These are phyloP conservation scores for Sugiyamaella sp. DNA, from an alignment of 1,139 yeast genomes.

Conservation along the genomic window DNA sequence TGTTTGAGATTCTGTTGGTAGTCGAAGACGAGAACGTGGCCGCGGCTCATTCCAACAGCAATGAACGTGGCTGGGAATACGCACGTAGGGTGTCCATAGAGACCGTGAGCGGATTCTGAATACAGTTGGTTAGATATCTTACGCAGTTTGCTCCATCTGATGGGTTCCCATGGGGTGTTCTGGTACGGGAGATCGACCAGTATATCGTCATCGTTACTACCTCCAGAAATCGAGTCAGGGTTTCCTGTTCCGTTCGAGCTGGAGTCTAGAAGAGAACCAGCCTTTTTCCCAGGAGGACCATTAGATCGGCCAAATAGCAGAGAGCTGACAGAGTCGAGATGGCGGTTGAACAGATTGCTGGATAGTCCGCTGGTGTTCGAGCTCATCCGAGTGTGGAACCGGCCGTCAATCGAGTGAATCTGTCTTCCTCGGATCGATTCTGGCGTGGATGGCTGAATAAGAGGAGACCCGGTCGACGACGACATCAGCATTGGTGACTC, in stretches of 20 bases:
- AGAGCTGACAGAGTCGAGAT: constrained; percentile 9
- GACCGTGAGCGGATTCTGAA: constrained; percentile 43
- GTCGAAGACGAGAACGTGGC: constrained; percentile 62
- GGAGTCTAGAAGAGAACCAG: neutral
- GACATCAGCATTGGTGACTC: constrained; percentile 3
- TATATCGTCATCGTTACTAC: constrained; percentile 1
- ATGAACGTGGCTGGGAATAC: constrained; percentile 56
- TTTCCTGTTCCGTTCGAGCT: constrained; percentile 7
- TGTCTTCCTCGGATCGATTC: constrained; percentile 22
- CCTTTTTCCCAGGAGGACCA: neutral
- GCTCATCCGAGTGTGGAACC: constrained; percentile 38
- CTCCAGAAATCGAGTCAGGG: constrained; percentile 1
- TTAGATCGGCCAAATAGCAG: constrained; percentile 6
- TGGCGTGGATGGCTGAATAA: constrained; percentile 24
- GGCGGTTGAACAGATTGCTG: constrained; percentile 15
- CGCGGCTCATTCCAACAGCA: constrained; percentile 64
- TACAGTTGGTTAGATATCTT: constrained; percentile 47
- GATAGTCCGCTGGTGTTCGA: constrained; percentile 27
- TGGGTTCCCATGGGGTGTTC: constrained; percentile 38
- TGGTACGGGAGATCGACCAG: constrained; percentile 21
- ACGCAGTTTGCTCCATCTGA: constrained; percentile 51
- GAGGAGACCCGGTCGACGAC: constrained; percentile 2
- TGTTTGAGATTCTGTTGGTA: constrained; percentile 58
- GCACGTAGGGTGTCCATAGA: constrained; percentile 55
- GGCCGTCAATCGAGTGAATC: constrained; percentile 34